Evolutionary conservation across 2,329 filamentous ascomycete genomes (phyloP), one percentile per base, ranked within the genome.

Genomic region (Arachnomyces sp.): DNA sequence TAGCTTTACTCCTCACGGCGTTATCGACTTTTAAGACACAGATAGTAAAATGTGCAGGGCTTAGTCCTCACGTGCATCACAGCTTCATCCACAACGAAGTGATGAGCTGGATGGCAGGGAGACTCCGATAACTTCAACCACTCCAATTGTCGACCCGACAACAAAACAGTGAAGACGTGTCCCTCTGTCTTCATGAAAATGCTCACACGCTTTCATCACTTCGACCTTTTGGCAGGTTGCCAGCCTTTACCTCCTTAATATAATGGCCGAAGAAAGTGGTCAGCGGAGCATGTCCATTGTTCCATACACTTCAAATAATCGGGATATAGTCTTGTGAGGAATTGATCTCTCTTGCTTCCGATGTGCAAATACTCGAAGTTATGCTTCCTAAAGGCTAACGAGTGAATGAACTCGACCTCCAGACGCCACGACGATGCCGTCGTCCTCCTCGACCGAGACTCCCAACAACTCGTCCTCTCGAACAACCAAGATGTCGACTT

Each of bases 361-460:
- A 35, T 34, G 20, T 50, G 29, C 40, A 28, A 11, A 35, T 20
- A 13, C 15, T 28, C 32, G 12, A 31, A 40, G 20, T 28, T 16
- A 4, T n/a, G 31, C 13, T 16, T 31, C 37, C 2, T 17, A 12
- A 2, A 17, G 16, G 36, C 49, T 54, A 43, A 56, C 28, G 20
- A 25, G 20, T 25, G 20, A 20, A 15, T 33, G 20, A 38, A 31
- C 31, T 31, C 35, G 34, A 20, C 33, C 31, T 35, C 35, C 54
- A 96, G 92, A 38, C 92, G 90, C 46, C 88, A 95, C 61, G 84
- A 86, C 57, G 87, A 94, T 66, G 83, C 89, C 15, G 81, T 98
- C 42, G 92, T 98, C 33, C 81, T 96, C 29, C 89, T 85, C 56
- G 90, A 98, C 65, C 84, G 81, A 34, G 73, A 79, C 20, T 94